phyloP scores from a whole-genome alignment of 768 basidiomycete genomes.

The Russula earlei region DNA sequence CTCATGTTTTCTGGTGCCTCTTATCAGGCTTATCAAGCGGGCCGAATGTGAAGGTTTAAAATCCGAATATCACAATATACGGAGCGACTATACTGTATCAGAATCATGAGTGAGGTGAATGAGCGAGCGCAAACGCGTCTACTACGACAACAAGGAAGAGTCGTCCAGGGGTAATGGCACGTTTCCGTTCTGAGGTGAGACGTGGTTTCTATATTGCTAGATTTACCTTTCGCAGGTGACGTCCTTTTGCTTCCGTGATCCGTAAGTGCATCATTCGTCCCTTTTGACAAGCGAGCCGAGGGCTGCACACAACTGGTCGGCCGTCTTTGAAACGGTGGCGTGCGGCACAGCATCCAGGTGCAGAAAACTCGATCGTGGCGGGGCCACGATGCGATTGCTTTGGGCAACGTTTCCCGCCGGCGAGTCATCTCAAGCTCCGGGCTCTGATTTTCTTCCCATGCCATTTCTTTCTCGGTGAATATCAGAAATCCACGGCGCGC shows the following conservation, averaged over 20 bases:
- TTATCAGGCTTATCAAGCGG: neutral
- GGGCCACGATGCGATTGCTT: neutral
- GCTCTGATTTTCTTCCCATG: neutral
- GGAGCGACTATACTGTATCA: neutral
- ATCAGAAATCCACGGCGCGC: neutral
- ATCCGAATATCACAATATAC: neutral
- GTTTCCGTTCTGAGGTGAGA: neutral
- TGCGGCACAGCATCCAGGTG: neutral
- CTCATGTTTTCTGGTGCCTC: neutral
- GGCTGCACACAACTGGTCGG: neutral
- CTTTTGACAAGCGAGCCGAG: neutral
- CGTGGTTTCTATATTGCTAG: neutral
- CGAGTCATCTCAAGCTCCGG: slow-evolving; percentile 3
- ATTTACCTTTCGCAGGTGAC: slow-evolving; percentile 8
- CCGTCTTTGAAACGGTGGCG: slow-evolving; percentile 2
- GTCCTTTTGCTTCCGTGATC: slow-evolving; percentile 1
- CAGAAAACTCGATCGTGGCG: neutral
- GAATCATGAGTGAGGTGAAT: neutral
- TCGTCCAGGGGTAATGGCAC: no score
- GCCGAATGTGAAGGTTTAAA: neutral
- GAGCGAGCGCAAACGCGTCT: neutral
- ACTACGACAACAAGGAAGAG: neutral
- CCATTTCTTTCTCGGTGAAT: neutral
- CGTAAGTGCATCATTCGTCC: neutral
- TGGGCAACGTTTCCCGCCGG: neutral